These are phyloP conservation scores for Passalora sequoiae DNA, from an alignment of 2,329 filamentous ascomycete species.

Conservation along the genomic window DNA sequence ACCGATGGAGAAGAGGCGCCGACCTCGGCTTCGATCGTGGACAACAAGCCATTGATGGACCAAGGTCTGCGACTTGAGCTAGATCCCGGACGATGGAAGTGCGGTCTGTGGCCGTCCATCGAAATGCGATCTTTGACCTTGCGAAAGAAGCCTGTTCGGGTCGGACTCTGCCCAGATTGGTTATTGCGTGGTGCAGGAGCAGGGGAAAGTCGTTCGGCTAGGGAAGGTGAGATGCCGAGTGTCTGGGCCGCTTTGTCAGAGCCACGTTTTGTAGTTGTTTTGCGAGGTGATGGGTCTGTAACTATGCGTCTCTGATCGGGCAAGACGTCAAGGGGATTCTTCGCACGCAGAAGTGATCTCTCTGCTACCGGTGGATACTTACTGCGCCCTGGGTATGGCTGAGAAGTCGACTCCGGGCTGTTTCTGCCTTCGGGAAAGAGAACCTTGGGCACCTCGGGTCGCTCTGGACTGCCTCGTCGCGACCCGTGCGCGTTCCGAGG, in stretches of 20 bases:
- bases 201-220: background rate
- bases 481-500: slow-evolving; percentile 4
- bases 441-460: slow-evolving; percentile 8
- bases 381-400: slow-evolving; percentile 15
- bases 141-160: slow-evolving; percentile 2
- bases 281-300: background rate
- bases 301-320: slow-evolving; percentile 7
- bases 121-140: slow-evolving; percentile 10
- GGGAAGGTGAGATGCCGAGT: background rate
- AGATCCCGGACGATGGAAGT: slow-evolving; percentile 4
- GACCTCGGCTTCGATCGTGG: background rate
- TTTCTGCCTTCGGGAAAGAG: slow-evolving; percentile 14
- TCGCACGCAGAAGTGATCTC: slow-evolving; percentile 21
- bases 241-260: background rate
- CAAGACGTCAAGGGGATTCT: slow-evolving; percentile 7
- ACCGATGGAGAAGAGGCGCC: background rate
- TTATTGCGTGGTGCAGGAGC: no score
- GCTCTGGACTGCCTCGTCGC: slow-evolving; percentile 2
- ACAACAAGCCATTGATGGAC: background rate
- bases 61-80: background rate
- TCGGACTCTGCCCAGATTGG: no score
- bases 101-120: slow-evolving; percentile 2
- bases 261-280: background rate
- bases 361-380: slow-evolving; percentile 20
- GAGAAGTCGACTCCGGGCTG: slow-evolving; percentile 21